Base-by-base conservation (phyloP, 352 stramenopile genomes). In the Pythium monospermum region DNA sequence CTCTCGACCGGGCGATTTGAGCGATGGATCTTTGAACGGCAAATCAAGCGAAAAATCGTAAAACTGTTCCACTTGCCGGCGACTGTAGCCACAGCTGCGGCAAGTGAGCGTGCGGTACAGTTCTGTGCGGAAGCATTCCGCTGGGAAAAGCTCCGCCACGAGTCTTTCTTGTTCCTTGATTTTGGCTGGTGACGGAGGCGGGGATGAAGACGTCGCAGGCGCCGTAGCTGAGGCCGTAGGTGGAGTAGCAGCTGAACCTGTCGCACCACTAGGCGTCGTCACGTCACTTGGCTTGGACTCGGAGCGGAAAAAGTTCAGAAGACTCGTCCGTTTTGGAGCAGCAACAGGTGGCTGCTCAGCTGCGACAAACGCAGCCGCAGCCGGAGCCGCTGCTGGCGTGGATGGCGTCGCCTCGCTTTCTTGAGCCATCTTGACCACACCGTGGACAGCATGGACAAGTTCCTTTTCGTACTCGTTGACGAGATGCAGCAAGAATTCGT, bases 21-120 rank as follows among this genome's bases (percentile, higher is more conserved):
- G n/a, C 16, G 59, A 44, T 16, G 44, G 36, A 19, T 61, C 47
- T 28, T 7, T 23, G 47, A 40, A 59, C 19, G 84, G 82, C 12
- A 95, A 48, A 63, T 95, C 84, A 15, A 95, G 57, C 3, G 84
- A 93, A 50, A 95, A 90, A 44, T 95, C 82, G 46, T 90, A 90
- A 52, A 93, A 95, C 30, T 71, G 79, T 53, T 95, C 84, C 7
- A 80, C 59, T 48, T 90, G 68, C 44, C 83, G 84, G 22, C 84
- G 76, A 23, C 67, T 90, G 69, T 92, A 93, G 12, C 67, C 65
- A 60, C 84, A 95, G 23, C 66, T 83, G 16, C 57, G 66, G 59
- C 84, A 95, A 4, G 82, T 89, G 26, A 95, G 70, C 0, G 80
- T 91, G 25, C 77, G 77, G 22, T 77, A 78, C 16, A 95, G 64